Conservation (phyloP, 345 rosid species). For the Draba incana region DNA sequence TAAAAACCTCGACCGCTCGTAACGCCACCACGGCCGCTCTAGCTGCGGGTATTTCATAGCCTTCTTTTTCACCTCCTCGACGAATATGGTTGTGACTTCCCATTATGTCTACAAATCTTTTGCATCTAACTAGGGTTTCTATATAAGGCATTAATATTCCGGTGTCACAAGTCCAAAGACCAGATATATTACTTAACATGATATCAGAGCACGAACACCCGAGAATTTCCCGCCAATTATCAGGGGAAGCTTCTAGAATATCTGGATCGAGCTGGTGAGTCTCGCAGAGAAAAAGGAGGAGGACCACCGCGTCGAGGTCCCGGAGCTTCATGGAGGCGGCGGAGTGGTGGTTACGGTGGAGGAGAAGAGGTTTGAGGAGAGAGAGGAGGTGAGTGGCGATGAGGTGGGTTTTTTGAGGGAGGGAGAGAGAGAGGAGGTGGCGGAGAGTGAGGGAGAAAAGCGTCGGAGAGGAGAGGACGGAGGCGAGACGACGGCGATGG, state of each 20-base stretch:
- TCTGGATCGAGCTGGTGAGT: conserved; percentile 65
- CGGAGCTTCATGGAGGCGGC: conserved; percentile 51
- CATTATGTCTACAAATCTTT: conserved; percentile 57
- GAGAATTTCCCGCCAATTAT: conserved; percentile 62
- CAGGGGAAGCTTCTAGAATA: conserved; percentile 48
- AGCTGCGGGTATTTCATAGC: conserved; percentile 59
- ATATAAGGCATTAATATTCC: conserved; percentile 63
- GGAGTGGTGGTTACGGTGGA: conserved; percentile 45
- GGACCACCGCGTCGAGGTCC: conserved; percentile 75
- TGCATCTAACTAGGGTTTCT: conserved; percentile 66
- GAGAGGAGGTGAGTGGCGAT: conserved; percentile 83
- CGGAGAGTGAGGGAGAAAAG: conserved; percentile 78
- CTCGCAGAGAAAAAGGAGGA: conserved; percentile 86
- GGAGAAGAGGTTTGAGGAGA: conserved; percentile 65
- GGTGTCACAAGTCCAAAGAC: conserved; percentile 55
- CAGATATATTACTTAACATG: conserved; percentile 44
- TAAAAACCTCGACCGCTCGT: conserved; percentile 54
- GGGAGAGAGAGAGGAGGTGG: conserved; percentile 78
- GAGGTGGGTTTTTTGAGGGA: conserved; percentile 65
- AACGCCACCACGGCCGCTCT: conserved; percentile 66
- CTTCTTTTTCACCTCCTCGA: conserved; percentile 40
- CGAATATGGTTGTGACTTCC: conserved; percentile 41
- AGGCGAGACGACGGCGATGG: conserved; percentile 66
- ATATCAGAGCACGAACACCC: conserved; percentile 35
- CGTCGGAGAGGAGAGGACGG: conserved; percentile 72